Evolutionary conservation across 306 rosid species (phyloP).

Genomic region (Calophaca sinica): DNA sequence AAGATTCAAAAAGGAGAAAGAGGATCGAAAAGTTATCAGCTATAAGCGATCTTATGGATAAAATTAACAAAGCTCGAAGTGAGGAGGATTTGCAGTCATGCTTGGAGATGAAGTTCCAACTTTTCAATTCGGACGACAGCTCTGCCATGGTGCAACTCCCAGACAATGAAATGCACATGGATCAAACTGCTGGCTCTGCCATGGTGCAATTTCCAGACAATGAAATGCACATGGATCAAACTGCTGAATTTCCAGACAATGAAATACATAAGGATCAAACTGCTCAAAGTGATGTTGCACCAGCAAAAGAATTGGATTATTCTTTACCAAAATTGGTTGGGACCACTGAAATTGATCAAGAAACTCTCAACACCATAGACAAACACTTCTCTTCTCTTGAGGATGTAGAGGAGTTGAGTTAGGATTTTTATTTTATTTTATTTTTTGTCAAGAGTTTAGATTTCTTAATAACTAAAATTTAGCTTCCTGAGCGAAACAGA

Average conservation of each 20-base stretch:
- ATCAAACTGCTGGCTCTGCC: conserved; percentile 35
- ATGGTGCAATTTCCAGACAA: conserved; percentile 48
- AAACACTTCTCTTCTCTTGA: conserved; percentile 72
- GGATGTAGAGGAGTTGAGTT: conserved; percentile 66
- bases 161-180: conserved; percentile 43
- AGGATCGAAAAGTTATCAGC: conserved; percentile 62
- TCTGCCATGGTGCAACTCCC: conserved; percentile 47
- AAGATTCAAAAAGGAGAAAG: conserved; percentile 55
- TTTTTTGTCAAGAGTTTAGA: neutral
- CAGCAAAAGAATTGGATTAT: conserved; percentile 33
- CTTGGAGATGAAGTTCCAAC: conserved; percentile 69
- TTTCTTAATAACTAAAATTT: conserved; percentile 16
- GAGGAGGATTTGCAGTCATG: conserved; percentile 88
- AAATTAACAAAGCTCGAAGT: conserved; percentile 82
- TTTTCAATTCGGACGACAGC: conserved; percentile 55
- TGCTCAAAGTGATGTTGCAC: conserved; percentile 34
- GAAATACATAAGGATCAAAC: conserved; percentile 49
- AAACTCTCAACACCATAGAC: conserved; percentile 65
- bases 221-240: conserved; percentile 39
- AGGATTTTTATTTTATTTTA: neutral
- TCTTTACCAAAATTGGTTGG: conserved; percentile 16
- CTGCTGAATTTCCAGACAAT: conserved; percentile 40
- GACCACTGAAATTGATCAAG: conserved; percentile 34
- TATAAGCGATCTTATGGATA: conserved; percentile 76
- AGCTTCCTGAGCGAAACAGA: conserved; percentile 33